Percentiles rank a stretch among this genome's conserved stretches.
phyloP scores from a whole-genome alignment of 306 rosid species.

The Fagus sylvatica region DNA sequence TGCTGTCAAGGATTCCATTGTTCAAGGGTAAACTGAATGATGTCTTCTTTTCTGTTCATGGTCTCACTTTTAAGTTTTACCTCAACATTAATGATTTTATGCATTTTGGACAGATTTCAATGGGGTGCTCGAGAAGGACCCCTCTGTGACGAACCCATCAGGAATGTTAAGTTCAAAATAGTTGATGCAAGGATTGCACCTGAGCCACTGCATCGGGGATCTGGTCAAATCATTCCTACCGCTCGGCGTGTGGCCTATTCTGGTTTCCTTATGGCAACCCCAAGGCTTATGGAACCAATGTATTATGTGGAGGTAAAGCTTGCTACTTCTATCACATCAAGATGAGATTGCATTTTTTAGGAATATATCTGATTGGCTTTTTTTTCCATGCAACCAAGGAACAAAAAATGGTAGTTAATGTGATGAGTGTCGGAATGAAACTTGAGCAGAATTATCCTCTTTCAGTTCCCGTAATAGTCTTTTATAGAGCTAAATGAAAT shows the following conservation, averaged over 20 bases:
- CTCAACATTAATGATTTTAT: constrained; percentile 14
- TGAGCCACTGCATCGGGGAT: constrained; percentile 86
- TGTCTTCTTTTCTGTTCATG: constrained; percentile 4
- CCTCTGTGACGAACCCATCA: constrained; percentile 93
- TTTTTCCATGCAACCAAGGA: constrained; percentile 1
- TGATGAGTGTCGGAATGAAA: not conserved
- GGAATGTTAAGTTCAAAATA: constrained; percentile 96
- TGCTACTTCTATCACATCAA: constrained; percentile 2
- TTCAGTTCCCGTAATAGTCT: not conserved
- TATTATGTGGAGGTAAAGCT: constrained; percentile 81
- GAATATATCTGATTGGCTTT: constrained; percentile 6
- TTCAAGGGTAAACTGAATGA: constrained; percentile 76
- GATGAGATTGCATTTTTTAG: constrained; percentile 13
- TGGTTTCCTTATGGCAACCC: constrained; percentile 95
- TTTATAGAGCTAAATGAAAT: not conserved
- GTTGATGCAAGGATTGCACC: constrained; percentile 98
- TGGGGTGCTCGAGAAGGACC: constrained; percentile 99
- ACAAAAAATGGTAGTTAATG: constrained; percentile 3
- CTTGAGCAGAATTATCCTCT: not conserved
- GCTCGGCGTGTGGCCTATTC: constrained; percentile 95
- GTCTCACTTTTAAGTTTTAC: constrained; percentile 16
- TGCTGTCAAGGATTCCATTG: constrained; percentile 95
- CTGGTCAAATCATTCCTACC: constrained; percentile 93
- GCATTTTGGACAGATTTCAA: constrained; percentile 67
- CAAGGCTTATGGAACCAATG: constrained; percentile 97